Conservation (phyloP, 2,329 filamentous ascomycete genomes). For the Cladophialophora chaetospira region DNA sequence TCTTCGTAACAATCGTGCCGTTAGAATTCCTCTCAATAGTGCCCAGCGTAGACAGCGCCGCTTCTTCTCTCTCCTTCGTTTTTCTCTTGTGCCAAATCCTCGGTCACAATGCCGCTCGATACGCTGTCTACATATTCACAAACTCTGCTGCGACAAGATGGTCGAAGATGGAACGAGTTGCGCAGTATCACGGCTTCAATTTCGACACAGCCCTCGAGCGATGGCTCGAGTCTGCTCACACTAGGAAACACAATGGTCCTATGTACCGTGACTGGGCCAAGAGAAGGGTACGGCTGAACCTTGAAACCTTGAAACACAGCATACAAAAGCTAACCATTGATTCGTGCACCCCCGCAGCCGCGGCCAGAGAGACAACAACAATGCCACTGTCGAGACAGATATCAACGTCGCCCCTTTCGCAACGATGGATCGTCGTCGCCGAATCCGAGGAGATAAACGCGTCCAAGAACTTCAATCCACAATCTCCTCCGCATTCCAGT, state of each 20-base stretch:
- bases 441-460: constrained; percentile 31
- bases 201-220: constrained; percentile 86
- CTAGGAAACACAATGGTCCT: constrained; percentile 98
- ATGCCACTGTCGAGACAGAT: constrained; percentile 33
- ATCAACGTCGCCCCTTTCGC: constrained; percentile 34
- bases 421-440: constrained; percentile 31
- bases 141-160: constrained; percentile 78
- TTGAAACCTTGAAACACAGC: background rate
- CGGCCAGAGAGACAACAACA: constrained; percentile 32
- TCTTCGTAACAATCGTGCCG: background rate
- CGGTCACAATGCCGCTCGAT: constrained; percentile 82
- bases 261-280: constrained; percentile 85
- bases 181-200: constrained; percentile 86
- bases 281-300: constrained; percentile 56
- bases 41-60: background rate
- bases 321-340: background rate
- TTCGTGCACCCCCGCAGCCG: constrained; percentile 21
- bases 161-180: constrained; percentile 94
- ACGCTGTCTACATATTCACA: constrained; percentile 88
- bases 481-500: constrained; percentile 73
- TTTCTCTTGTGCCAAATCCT: constrained; percentile 39
- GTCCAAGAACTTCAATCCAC: constrained; percentile 73
- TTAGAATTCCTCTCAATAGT: background rate
- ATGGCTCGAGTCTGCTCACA: constrained; percentile 90
- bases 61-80: background rate